Base-by-base conservation (phyloP, 257 asterid species). In the Knoxia roxburghii region DNA sequence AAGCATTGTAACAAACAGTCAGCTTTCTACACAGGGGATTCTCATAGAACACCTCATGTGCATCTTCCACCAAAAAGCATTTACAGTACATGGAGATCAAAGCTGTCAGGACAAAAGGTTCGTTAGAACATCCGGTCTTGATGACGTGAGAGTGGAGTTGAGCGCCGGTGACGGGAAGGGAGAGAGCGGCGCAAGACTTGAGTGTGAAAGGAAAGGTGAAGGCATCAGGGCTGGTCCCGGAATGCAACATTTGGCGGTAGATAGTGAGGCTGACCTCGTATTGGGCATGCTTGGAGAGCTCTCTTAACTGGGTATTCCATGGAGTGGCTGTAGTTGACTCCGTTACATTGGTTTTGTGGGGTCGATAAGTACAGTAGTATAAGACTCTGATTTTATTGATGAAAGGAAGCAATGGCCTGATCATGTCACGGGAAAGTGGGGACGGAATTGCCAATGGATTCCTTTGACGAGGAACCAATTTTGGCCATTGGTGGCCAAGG, bases 21-120 rank as follows among this genome's bases (percentile, higher is more conserved):
- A 75, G 68, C 33, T 71, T 77, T 72, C 59, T 63, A 7, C 86
- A 37, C 2, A 80, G 74, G 14, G 99, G 88, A 75, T 66, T 85
- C 81, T 85, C 96, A 58, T 86, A 95, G 67, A 93, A 93, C 89
- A 90, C 83, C 20, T 81, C 69, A 21, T 64, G 51, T 5, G 97
- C 97, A 61, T 73, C 37, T 2, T 52, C 76, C 17, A 70, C 32
- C 13, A 76, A 71, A 45, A 40, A 64, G 32, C 85, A 77, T 69
- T 73, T 80, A 29, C 85, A 76, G 56, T 93, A 88, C 87, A 84
- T 80, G 0, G 90, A 67, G 0, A 88, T 78, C 70, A 90, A 70
- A 39, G 90, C 90, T 30, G 97, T 93, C 57, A 81, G 90, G 15
- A 93, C 95, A 69, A 86, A 90, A 46, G 96, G 99, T 29, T 93